A percentile compares a stretch with the other conserved stretches of the same genome.
Conservation (phyloP, 805 yeast species). For the Kodamaea jinghongensis region DNA sequence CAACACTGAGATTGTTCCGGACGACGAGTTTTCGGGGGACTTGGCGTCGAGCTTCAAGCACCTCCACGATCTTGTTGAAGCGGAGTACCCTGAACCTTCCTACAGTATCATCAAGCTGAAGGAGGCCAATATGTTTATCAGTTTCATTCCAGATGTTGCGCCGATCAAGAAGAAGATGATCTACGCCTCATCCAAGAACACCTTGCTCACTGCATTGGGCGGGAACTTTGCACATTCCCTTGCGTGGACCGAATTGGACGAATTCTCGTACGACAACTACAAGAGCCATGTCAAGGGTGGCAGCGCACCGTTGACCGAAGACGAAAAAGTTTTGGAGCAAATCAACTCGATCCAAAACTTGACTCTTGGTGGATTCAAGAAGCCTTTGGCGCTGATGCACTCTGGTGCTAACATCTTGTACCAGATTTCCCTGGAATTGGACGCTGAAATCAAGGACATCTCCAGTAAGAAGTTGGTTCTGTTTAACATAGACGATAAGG, state of each 20-base stretch:
- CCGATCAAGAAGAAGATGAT: constrained; percentile 85
- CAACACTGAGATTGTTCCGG: constrained; percentile 31
- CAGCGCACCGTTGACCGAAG: constrained; percentile 52
- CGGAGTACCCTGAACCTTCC: constrained; percentile 34
- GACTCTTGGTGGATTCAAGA: constrained; percentile 24
- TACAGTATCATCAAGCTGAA: constrained; percentile 27
- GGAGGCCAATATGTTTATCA: constrained; percentile 52
- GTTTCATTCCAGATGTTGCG: constrained; percentile 85
- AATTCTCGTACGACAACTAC: constrained; percentile 51
- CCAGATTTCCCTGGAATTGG: constrained; percentile 25
- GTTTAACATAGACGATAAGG: constrained; percentile 47
- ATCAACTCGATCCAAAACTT: constrained; percentile 38
- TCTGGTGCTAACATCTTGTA: constrained; percentile 23
- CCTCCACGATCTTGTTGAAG: constrained; percentile 21
- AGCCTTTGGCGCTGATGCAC: constrained; percentile 36
- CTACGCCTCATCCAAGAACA: constrained; percentile 85
- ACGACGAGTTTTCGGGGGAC: constrained; percentile 13
- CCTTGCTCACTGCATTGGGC: constrained; percentile 74
- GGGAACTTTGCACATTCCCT: constrained; percentile 46
- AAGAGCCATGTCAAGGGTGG: constrained; percentile 15
- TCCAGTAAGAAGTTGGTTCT: constrained; percentile 35
- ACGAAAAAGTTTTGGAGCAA: constrained; percentile 51
- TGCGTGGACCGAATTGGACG: constrained; percentile 56
- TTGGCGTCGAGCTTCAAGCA: constrained; percentile 17
- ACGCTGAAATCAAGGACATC: constrained; percentile 22